Base-by-base conservation (phyloP, 345 rosid species). In the Eutrema japonicum region DNA sequence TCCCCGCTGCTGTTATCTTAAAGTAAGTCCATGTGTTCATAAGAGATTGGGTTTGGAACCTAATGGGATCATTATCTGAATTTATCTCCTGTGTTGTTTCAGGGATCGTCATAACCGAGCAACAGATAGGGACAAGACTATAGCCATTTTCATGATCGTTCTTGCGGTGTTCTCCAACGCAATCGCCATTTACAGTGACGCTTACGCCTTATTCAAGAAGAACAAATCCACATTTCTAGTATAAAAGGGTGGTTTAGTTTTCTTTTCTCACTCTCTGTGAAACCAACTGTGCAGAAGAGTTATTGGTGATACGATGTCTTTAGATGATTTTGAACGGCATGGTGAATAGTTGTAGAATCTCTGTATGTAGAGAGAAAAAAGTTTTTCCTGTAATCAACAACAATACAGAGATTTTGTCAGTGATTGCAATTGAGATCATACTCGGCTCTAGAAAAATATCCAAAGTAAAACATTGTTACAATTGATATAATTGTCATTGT, bases 151-250 rank as follows among this genome's bases (percentile, higher is more conserved):
- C 82, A 90, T 95, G 96, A 84, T 92, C 26, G 82, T 86, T 36
- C 87, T 94, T 60, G 92, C 95, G 0, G 97, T 91, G 6, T 80
- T 91, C 67, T 85, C 97, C 33, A 89, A 87, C 63, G 36, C 41
- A 30, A 81, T 94, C 54, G 98, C 98, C 70, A 86, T 94, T 71
- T 94, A 86, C 51, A 87, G 90, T 30, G 97, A 91, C 43, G 89
- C 88, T 27, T 84, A 83, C 63, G 85, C 86, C 52, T 72, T 88
- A 59, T 64, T 87, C 82, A 85, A 81, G 65, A 88, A 76, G 89
- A 72, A 66, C 82, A 10, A 7, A 16, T 38, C 12, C 54, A 13
- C 13, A 10, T 57, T 40, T 7, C 32, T 72, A 11, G 13, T 48
- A 11, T 66, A 74, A 9, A 4, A 26, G 12, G 1, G 14, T 42